These are phyloP conservation scores for Pythium brachiatum DNA, from an alignment of 352 stramenopile genomes.

Conservation along the genomic window DNA sequence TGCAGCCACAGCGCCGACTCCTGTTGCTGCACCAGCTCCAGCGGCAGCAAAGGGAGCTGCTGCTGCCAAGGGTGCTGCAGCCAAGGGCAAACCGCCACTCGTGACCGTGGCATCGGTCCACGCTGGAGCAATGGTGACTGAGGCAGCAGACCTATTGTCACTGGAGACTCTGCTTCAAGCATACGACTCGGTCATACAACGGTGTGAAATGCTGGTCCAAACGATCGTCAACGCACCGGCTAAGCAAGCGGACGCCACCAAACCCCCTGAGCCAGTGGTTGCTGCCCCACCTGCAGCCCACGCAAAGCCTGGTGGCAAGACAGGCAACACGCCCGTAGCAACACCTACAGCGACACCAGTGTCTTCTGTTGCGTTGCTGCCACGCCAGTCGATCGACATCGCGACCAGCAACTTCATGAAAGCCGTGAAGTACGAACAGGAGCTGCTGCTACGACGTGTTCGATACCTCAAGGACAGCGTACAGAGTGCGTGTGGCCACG, in stretches of 20 bases:
- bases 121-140: constrained; percentile 14
- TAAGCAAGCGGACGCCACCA: constrained; percentile 9
- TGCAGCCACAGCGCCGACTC: constrained; percentile 1
- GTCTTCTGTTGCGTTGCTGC: constrained; percentile 9
- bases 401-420: constrained; percentile 51
- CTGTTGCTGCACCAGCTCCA: constrained; percentile 16
- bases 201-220: constrained; percentile 41
- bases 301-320: constrained; percentile 10
- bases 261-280: constrained; percentile 10
- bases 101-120: neutral
- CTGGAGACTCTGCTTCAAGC: constrained; percentile 40
- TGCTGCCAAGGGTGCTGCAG: constrained; percentile 28
- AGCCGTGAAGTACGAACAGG: constrained; percentile 61
- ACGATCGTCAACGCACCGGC: constrained; percentile 23
- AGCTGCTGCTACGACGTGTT: constrained; percentile 48
- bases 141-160: constrained; percentile 21
- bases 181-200: constrained; percentile 46
- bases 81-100: constrained; percentile 25
- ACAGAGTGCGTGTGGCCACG: constrained; percentile 44
- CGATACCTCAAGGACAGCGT: constrained; percentile 42
- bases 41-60: constrained; percentile 27
- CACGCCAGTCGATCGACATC: constrained; percentile 24
- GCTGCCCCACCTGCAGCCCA: neutral
- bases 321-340: constrained; percentile 14
- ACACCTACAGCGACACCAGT: constrained; percentile 20